A percentile compares a stretch with the other conserved stretches of the same genome.
These are phyloP conservation scores for Scopulariopsis brevicaulis DNA, from an alignment of 2,329 filamentous ascomycete species.

Conservation along the genomic window DNA sequence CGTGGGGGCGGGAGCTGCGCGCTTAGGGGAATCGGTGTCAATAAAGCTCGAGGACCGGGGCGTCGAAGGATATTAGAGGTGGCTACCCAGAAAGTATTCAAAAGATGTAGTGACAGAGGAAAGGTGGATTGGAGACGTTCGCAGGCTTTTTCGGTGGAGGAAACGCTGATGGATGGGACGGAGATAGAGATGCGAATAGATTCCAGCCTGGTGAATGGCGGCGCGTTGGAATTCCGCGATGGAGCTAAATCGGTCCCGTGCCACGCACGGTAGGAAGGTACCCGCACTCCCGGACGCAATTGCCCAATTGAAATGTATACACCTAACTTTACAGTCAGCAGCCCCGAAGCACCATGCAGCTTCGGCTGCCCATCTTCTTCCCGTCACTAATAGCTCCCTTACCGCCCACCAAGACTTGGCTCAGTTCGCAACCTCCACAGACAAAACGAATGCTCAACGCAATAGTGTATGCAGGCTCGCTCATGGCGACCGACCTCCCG, in stretches of 20 bases:
- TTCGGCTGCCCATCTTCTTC: not conserved
- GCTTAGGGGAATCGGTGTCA: not conserved
- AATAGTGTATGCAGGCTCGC: not conserved
- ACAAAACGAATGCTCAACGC: not conserved
- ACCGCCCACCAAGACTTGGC: too few relatives aligned
- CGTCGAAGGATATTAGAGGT: too few relatives aligned
- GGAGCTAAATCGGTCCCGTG: not conserved
- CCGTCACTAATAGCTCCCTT: too few relatives aligned
- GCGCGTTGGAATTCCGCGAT: not conserved
- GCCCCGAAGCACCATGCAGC: not conserved
- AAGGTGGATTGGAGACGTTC: too few relatives aligned
- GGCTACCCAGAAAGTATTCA: too few relatives aligned
- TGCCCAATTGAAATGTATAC: not conserved
- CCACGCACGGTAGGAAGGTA: not conserved
- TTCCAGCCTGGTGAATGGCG: not conserved
- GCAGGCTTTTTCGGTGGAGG: not conserved
- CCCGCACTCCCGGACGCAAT: not conserved
- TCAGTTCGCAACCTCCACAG: not conserved
- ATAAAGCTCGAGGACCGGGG: not conserved
- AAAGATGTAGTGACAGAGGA: too few relatives aligned
- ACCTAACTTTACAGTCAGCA: not conserved
- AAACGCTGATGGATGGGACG: not conserved
- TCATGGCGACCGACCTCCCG: too few relatives aligned
- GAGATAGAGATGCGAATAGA: not conserved
- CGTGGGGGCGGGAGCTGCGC: not conserved